Evolutionary conservation across 176 grass and related monocot genomes (phyloP).

Genomic region (Saccharum officinarum): DNA sequence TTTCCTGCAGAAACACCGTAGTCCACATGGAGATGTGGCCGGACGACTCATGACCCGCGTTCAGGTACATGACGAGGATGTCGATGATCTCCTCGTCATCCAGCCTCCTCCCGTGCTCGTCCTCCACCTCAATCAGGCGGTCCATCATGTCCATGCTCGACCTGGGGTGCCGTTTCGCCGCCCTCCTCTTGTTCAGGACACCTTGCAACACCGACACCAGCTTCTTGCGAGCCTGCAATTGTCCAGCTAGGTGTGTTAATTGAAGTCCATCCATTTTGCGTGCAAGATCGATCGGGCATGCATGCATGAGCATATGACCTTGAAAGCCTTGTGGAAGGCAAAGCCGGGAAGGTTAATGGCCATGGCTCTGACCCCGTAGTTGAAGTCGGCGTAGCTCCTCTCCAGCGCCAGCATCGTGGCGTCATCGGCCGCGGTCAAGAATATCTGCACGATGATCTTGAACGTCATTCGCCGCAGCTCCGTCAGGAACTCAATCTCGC

Average conservation of each 20-base stretch:
- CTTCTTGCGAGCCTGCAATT: slow-evolving; percentile 44
- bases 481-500: slow-evolving; percentile 61
- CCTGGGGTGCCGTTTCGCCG: background rate
- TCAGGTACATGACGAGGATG: slow-evolving; percentile 84
- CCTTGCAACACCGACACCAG: slow-evolving; percentile 62
- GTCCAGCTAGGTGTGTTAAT: background rate
- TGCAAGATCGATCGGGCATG: background rate
- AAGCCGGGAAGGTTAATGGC: slow-evolving; percentile 88
- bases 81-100: slow-evolving; percentile 82
- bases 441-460: slow-evolving; percentile 78
- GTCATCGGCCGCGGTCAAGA: slow-evolving; percentile 46
- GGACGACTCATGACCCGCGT: slow-evolving; percentile 89
- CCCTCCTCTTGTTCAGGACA: slow-evolving; percentile 55
- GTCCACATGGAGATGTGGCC: slow-evolving; percentile 97
- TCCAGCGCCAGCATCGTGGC: slow-evolving; percentile 50
- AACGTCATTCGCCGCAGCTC: slow-evolving; percentile 67
- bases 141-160: slow-evolving; percentile 75
- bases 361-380: slow-evolving; percentile 82
- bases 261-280: background rate
- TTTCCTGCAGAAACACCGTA: slow-evolving; percentile 71
- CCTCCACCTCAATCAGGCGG: slow-evolving; percentile 53
- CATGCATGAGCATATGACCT: background rate
- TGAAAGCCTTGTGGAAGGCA: slow-evolving; percentile 58
- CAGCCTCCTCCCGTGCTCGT: slow-evolving; percentile 62
- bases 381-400: slow-evolving; percentile 78